Conservation (phyloP, 2,329 filamentous ascomycete species). For the Nigrospora oryzae region DNA sequence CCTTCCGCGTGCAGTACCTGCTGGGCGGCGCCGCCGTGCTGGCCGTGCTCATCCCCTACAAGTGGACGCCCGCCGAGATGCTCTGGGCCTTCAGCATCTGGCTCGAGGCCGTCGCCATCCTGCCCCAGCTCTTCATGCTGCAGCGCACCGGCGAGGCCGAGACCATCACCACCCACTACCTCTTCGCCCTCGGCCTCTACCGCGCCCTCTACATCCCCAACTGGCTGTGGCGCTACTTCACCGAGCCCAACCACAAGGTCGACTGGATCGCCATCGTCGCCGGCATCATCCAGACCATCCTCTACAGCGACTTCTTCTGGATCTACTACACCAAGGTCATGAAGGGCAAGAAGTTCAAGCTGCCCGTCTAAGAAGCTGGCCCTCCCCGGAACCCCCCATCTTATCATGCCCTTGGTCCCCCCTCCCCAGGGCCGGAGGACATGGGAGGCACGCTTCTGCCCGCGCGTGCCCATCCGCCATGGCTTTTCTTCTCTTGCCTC, state of each 20-base stretch:
- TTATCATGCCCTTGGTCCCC: too few species aligned
- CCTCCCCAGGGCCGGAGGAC: too few species aligned
- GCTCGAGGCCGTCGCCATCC: constrained; percentile 92
- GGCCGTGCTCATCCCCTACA: constrained; percentile 75
- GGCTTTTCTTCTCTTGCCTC: too few species aligned
- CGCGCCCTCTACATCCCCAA: constrained; percentile 95
- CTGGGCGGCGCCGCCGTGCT: constrained; percentile 72
- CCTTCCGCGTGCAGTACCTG: constrained; percentile 93
- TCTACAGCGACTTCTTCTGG: constrained; percentile 99
- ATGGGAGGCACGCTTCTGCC: too few species aligned
- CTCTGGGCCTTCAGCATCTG: constrained; percentile 98
- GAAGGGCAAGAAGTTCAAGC: constrained; percentile 82
- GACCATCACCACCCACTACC: constrained; percentile 98
- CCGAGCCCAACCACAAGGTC: constrained; percentile 61
- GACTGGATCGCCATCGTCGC: constrained; percentile 86
- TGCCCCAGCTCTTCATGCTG: constrained; percentile 96
- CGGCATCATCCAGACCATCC: constrained; percentile 82
- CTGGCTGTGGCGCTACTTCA: constrained; percentile 88
- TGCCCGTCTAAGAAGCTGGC: constrained; percentile 66
- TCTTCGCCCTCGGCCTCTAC: constrained; percentile 88
- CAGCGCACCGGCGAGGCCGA: constrained; percentile 96
- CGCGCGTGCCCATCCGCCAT: too few species aligned
- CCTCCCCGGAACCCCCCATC: too few species aligned
- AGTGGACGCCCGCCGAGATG: constrained; percentile 77
- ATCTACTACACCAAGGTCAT: constrained; percentile 97